Evolutionary conservation across 2,329 filamentous ascomycete species (phyloP).

Genomic region (Trichoderma koningii): DNA sequence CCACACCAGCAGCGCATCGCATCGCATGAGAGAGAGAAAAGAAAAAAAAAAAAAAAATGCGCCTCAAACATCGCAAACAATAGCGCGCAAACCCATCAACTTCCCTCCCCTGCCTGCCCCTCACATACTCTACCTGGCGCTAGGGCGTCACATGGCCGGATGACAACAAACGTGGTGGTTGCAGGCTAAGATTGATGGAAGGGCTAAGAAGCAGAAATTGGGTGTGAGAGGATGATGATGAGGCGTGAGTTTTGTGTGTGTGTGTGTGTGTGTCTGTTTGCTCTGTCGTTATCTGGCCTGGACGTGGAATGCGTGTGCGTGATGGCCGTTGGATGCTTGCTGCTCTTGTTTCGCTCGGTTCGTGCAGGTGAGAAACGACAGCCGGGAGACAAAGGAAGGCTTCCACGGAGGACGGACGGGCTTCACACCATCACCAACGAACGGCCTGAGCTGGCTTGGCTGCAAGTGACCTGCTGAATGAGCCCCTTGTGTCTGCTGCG

Average conservation of each 20-base stretch:
- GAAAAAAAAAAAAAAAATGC: too few species aligned
- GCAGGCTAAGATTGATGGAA: conserved; percentile 14
- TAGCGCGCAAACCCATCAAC: too few species aligned
- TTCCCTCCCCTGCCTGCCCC: background rate
- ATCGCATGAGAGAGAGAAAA: background rate
- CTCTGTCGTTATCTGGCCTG: conserved; percentile 2
- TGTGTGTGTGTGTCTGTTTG: conserved; percentile 10
- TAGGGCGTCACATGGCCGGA: conserved; percentile 28
- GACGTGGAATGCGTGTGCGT: conserved; percentile 17
- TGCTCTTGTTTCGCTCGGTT: background rate
- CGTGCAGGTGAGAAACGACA: background rate
- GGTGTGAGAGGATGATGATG: too few species aligned
- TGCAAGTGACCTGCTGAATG: conserved; percentile 16
- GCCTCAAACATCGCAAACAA: too few species aligned
- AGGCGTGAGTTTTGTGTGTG: too few species aligned
- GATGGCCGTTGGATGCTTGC: conserved; percentile 15
- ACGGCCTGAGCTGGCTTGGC: background rate
- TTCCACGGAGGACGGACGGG: background rate
- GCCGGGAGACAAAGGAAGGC: too few species aligned
- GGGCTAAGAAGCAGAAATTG: too few species aligned
- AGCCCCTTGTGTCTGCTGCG: conserved; percentile 10
- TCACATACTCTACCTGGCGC: conserved; percentile 6
- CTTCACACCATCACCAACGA: conserved; percentile 24
- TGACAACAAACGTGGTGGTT: conserved; percentile 28
- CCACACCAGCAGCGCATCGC: background rate